Evolutionary conservation across 495 filamentous ascomycete species (phyloP).

Genomic region (Daldinia loculata): DNA sequence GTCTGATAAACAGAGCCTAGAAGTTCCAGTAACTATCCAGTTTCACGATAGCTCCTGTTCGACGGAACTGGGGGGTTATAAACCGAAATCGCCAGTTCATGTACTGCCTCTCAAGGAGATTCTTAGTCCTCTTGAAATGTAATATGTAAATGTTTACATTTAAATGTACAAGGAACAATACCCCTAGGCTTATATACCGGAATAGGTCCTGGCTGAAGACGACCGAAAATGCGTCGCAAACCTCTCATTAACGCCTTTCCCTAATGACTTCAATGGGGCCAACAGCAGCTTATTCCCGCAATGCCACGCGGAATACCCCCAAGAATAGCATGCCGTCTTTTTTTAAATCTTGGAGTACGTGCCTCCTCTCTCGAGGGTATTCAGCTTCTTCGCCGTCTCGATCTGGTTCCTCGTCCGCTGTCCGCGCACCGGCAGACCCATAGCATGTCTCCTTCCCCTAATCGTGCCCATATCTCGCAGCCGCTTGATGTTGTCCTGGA

Average conservation of each 20-base stretch:
- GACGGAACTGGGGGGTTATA: not conserved
- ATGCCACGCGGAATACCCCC: not conserved
- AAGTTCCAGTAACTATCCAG: not conserved
- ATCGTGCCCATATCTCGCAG: constrained; percentile 92
- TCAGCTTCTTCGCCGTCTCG: constrained; percentile 78
- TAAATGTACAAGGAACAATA: constrained; percentile 35
- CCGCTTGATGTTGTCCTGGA: constrained; percentile 84
- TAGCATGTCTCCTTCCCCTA: constrained; percentile 87
- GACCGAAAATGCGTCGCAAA: constrained; percentile 2
- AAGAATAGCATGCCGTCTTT: too few species aligned
- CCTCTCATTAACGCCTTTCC: constrained; percentile 21
- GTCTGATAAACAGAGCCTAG: too few species aligned
- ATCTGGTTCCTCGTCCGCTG: constrained; percentile 89
- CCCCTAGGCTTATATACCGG: not conserved
- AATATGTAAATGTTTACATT: constrained; percentile 23
- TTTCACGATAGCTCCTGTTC: not conserved
- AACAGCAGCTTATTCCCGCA: not conserved
- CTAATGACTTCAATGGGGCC: not conserved
- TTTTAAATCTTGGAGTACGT: constrained; percentile 48
- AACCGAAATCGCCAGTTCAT: not conserved
- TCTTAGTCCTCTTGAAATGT: constrained; percentile 6
- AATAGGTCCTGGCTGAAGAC: not conserved
- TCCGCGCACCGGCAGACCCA: constrained; percentile 85
- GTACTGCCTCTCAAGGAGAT: not conserved
- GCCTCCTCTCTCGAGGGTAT: constrained; percentile 74